phyloP scores from a whole-genome alignment of 768 basidiomycete genomes.

The Hericium coralloides region DNA sequence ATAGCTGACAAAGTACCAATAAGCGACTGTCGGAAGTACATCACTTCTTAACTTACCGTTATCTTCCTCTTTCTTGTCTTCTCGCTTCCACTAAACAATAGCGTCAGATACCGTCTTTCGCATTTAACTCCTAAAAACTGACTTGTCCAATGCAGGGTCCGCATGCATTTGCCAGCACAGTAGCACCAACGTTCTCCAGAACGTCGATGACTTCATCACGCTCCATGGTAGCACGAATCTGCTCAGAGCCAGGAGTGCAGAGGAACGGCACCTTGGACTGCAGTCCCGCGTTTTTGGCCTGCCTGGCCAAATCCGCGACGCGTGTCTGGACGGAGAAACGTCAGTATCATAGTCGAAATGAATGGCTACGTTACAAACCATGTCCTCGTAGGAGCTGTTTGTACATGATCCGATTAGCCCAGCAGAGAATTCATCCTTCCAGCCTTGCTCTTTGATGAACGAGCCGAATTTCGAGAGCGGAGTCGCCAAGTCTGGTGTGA shows the following conservation, averaged over 20 bases:
- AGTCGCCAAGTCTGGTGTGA: slow-evolving; percentile 94
- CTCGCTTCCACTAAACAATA: slow-evolving; percentile 74
- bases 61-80: slow-evolving; percentile 79
- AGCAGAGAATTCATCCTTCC: slow-evolving; percentile 91
- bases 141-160: slow-evolving; percentile 98
- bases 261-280: slow-evolving; percentile 79
- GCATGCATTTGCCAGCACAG: slow-evolving; percentile 95
- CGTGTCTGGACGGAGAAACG: slow-evolving; percentile 50
- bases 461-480: slow-evolving; percentile 82
- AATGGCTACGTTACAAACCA: slow-evolving; percentile 40
- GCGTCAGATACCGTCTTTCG: background rate
- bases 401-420: slow-evolving; percentile 97
- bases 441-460: slow-evolving; percentile 77
- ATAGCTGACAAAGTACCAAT: slow-evolving; percentile 49
- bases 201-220: slow-evolving; percentile 79
- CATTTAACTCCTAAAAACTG: slow-evolving; percentile 4
- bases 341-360: background rate
- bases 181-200: slow-evolving; percentile 84
- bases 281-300: slow-evolving; percentile 80
- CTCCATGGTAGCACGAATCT: slow-evolving; percentile 96
- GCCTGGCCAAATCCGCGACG: slow-evolving; percentile 83
- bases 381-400: slow-evolving; percentile 95
- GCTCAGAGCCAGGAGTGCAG: slow-evolving; percentile 88
- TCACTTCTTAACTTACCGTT: slow-evolving; percentile 51
- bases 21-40: slow-evolving; percentile 4